Evolutionary conservation across 1,139 yeast genomes (phyloP).

Genomic region (Debaryomyces sp.): DNA sequence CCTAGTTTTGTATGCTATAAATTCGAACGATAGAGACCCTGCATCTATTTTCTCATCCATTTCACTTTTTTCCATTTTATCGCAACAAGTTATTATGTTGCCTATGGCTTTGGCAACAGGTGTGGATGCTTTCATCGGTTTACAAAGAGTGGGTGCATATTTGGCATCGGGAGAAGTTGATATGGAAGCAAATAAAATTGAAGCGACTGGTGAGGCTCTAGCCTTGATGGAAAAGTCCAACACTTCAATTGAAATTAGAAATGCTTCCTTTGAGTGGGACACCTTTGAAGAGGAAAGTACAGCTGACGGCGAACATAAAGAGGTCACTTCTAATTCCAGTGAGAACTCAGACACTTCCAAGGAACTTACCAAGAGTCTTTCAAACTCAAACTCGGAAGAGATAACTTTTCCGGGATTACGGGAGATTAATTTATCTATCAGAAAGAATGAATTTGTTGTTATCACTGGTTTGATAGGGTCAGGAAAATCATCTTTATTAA

Average conservation of each 20-base stretch:
- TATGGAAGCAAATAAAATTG: slow-evolving; percentile 19
- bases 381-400: slow-evolving; percentile 19
- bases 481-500: slow-evolving; percentile 67
- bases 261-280: slow-evolving; percentile 44
- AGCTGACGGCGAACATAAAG: slow-evolving; percentile 10
- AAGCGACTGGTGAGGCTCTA: slow-evolving; percentile 24
- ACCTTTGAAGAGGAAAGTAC: slow-evolving; percentile 31
- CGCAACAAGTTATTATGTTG: slow-evolving; percentile 53
- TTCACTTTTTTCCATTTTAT: slow-evolving; percentile 62
- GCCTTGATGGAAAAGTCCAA: slow-evolving; percentile 27
- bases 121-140: slow-evolving; percentile 64
- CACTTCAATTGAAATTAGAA: slow-evolving; percentile 27
- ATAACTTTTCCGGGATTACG: slow-evolving; percentile 19
- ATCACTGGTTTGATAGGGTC: slow-evolving; percentile 74
- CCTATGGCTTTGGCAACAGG: slow-evolving; percentile 71
- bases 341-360: slow-evolving; percentile 6
- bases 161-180: slow-evolving; percentile 29
- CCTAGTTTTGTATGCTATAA: slow-evolving; percentile 59
- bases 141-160: slow-evolving; percentile 58
- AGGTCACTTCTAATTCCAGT: slow-evolving; percentile 12
- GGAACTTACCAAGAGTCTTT: slow-evolving; percentile 1
- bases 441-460: slow-evolving; percentile 63
- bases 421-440: slow-evolving; percentile 44
- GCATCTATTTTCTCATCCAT: slow-evolving; percentile 78
- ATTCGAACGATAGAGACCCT: slow-evolving; percentile 46